Evolutionary conservation across 1,139 yeast genomes (phyloP), one percentile per base, ranked within the genome.

Genomic region (Arxiozyma telluris): DNA sequence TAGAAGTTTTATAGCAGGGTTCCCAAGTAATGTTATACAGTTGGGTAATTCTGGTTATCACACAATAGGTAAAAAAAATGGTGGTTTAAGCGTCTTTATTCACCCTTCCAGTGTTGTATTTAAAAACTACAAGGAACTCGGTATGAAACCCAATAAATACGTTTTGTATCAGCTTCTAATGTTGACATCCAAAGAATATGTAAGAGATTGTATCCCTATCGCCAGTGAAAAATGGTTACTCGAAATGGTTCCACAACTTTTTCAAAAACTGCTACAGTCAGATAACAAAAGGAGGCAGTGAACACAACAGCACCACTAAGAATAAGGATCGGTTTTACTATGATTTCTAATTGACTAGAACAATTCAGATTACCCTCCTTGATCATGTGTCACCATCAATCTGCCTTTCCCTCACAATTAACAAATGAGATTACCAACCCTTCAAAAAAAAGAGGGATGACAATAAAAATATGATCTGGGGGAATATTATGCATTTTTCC

Each of bases 111-210:
- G 67, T 43, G 60, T 64, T 4, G 57, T 67, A 2, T 60, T 58
- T 48, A 60, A 61, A 47, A 59, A 59, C 38, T 51, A 58, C 11
- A 59, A 58, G 48, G 61, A 63, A 25, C 59, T 78, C 8, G 73
- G 76, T 18, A 81, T 80, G 57, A 96, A 88, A 3, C 88, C 90
- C 0, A 82, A 93, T 6, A 83, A 80, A 61, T 74, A 82, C 64
- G 68, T 93, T 1, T 69, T 93, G 25, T 93, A 89, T 67, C 87
- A 90, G 63, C 97, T 91, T 63, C 73, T 93, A 62, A 93, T 93
- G 46, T 72, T 87, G 43, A 93, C 98, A 0, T 80, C 88, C 49
- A 87, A 84, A 67, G 98, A 91, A 72, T 93, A 81, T 67, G 87
- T 93, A 88, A 73, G 97, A 54, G 89, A 86, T 60, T 87, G 96